Conservation (phyloP, 192 early-diverging fungal genomes). For the Chytriomyces sp. region DNA sequence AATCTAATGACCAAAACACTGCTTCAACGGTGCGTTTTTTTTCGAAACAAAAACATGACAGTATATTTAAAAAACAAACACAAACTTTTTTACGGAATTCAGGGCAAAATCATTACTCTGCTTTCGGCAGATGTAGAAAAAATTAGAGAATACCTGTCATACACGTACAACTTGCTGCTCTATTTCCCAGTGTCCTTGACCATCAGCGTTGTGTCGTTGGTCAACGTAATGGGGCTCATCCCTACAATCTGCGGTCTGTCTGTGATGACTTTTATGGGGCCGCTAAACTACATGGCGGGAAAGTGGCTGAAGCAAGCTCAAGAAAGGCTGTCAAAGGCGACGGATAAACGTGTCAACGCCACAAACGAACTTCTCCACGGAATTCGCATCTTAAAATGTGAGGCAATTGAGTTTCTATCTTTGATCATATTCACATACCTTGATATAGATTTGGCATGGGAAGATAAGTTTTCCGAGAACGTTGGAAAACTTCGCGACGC, state of each 20-base stretch:
- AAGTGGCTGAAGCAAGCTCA: conserved; percentile 34
- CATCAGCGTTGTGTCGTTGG: conserved; percentile 32
- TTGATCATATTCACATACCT: neutral
- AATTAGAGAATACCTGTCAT: conserved; percentile 41
- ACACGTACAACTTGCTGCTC: conserved; percentile 13
- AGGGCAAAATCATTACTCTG: conserved; percentile 55
- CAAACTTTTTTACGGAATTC: neutral
- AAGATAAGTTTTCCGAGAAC: conserved; percentile 35
- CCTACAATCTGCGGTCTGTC: conserved; percentile 45
- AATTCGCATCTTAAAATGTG: conserved; percentile 58
- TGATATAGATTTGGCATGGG: conserved; percentile 52
- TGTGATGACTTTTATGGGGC: conserved; percentile 36
- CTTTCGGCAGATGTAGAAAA: conserved; percentile 54
- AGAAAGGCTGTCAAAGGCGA: conserved; percentile 36
- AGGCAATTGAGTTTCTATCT: neutral
- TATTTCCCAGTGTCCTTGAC: conserved; percentile 31
- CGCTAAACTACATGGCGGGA: conserved; percentile 36
- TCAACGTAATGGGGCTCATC: conserved; percentile 37
- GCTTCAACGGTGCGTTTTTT: conserved; percentile 28
- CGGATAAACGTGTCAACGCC: conserved; percentile 79
- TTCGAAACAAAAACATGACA: neutral
- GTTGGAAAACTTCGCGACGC: conserved; percentile 27
- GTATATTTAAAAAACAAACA: neutral
- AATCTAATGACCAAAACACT: conserved; percentile 39
- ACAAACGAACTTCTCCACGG: conserved; percentile 84